Evolutionary conservation across 2,329 filamentous ascomycete species (phyloP).

Genomic region (Ceratocystis huliohia): DNA sequence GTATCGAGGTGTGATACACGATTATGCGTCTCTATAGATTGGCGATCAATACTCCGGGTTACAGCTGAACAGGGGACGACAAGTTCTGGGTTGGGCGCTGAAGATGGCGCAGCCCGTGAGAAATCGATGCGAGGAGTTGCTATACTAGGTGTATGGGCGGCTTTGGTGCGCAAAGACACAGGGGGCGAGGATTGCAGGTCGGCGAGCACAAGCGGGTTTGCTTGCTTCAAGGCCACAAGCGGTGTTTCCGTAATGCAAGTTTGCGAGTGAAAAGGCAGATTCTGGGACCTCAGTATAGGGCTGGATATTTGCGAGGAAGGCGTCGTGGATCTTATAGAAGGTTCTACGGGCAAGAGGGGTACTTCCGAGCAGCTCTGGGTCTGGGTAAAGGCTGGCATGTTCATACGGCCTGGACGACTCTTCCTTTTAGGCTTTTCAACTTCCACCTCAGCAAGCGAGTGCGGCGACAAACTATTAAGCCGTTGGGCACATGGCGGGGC

Average conservation of each 20-base stretch:
- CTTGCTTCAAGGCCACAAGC: neutral
- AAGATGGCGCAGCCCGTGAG: neutral
- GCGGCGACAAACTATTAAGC: neutral
- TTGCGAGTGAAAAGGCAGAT: neutral
- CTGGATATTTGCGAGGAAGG: neutral
- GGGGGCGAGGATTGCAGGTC: neutral
- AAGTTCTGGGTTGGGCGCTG: neutral
- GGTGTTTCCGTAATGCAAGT: conserved; percentile 1
- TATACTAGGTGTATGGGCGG: neutral
- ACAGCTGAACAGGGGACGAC: neutral
- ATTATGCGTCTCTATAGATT: neutral
- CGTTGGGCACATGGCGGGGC: conserved; percentile 11
- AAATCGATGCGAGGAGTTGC: neutral
- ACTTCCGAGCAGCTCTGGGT: neutral
- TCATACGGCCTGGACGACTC: conserved; percentile 15
- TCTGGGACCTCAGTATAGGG: neutral
- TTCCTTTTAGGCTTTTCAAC: neutral
- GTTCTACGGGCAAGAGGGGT: neutral
- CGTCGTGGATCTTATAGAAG: neutral
- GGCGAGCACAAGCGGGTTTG: neutral
- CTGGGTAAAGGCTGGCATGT: conserved; percentile 13
- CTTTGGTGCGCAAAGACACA: neutral
- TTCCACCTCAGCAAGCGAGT: neutral
- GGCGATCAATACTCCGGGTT: neutral
- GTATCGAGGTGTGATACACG: neutral